These are phyloP conservation scores for Eucalyptus sideroxylon DNA, from an alignment of 345 rosid genomes.

Conservation along the genomic window DNA sequence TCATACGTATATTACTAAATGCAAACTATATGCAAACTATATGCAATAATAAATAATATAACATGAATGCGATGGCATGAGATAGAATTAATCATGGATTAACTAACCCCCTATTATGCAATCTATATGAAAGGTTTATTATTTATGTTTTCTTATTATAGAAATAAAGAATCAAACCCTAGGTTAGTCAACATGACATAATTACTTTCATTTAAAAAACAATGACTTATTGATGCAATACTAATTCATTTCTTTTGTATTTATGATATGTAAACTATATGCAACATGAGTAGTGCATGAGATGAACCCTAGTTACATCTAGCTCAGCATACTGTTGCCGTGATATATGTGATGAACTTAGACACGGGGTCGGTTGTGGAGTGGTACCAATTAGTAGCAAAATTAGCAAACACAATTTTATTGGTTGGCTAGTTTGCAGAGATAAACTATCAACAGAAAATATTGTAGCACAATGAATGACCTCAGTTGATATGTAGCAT, in stretches of 20 bases:
- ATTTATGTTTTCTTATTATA: too few species aligned
- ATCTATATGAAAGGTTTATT: neutral
- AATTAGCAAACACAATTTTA: too few species aligned
- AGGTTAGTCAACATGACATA: neutral
- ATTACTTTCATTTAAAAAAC: neutral
- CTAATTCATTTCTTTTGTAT: neutral
- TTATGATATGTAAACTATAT: neutral
- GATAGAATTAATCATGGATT: neutral
- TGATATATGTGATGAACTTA: too few species aligned
- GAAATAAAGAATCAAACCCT: too few species aligned
- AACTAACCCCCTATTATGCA: neutral
- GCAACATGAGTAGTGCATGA: neutral
- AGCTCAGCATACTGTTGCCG: rapidly evolving
- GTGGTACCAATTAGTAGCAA: too few species aligned
- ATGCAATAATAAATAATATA: neutral
- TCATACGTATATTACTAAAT: neutral
- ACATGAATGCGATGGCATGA: neutral
- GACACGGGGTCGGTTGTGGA: too few species aligned
- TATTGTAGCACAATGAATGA: too few species aligned
- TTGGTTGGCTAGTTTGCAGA: too few species aligned
- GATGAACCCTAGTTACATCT: neutral
- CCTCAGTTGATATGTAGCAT: too few species aligned
- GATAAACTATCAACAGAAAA: rapidly evolving
- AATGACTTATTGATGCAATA: neutral
- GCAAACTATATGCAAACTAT: neutral